Base-by-base conservation (phyloP, 345 rosid genomes). In the Sisymbrium irio region DNA sequence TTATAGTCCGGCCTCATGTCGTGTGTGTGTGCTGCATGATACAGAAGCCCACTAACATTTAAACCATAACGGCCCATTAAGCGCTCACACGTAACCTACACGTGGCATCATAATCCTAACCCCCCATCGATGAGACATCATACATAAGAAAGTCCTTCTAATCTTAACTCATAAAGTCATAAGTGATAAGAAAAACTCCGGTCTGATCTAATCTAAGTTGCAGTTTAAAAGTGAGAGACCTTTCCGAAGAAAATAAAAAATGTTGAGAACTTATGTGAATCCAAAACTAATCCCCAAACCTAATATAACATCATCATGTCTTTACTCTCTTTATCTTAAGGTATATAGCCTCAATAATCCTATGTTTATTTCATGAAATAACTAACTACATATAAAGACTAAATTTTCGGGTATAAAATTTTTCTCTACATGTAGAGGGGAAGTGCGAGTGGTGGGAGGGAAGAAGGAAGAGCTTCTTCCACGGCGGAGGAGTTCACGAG, bases 401-500 rank as follows among this genome's bases (percentile, higher is more conserved):
- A 14, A 17, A 49, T 2, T 8, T 18, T 9, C 36, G 17, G 10
- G 20, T 46, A 14, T 17, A 6, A 0, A 25, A 35, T 1, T 17
- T 36, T 9, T 60, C 7, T 42, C 9, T 8, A 55, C 39, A 39
- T 50, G 53, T 62, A 41, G 67, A 78, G 83, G 74, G 80, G 59
- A 74, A 78, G 60, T 62, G 65, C 72, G 19, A 70, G 61, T 7
- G 45, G 45, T 9, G 77, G 67, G 27, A 78, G 58, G 51, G 57
- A 42, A 37, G 77, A 74, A 17, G 82, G 76, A 70, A 82, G 88
- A 76, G 88, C 88, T 39, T 67, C 87, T 3, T 87, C 84, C 0
- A 72, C 76, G 10, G 87, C 85, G 3, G 77, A 82, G 27, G 87
- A 85, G 78, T 86, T 86, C 78, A 71, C 41, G 55, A 80, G 78